These are phyloP conservation scores for Yarrowia alimentaria DNA, from an alignment of 805 yeast genomes.

Conservation along the genomic window DNA sequence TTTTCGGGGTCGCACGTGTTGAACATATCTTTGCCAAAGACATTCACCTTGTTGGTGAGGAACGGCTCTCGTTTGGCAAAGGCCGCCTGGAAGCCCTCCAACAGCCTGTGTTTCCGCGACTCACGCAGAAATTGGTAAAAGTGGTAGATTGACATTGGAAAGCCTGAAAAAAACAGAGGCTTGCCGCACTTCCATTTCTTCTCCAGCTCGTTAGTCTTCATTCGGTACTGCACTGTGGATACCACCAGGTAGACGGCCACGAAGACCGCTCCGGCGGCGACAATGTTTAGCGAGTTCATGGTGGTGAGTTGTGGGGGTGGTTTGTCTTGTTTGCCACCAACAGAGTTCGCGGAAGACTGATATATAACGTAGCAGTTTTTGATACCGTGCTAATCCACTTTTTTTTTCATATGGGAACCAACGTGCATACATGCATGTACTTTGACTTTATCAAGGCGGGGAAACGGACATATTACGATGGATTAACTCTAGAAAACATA, in stretches of 20 bases:
- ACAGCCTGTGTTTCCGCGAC: constrained; percentile 18
- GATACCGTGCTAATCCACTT: not conserved
- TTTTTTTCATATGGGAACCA: too few relatives aligned
- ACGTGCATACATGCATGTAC: too few relatives aligned
- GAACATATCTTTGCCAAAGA: constrained; percentile 18
- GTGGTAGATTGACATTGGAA: constrained; percentile 2
- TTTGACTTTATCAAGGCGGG: too few relatives aligned
- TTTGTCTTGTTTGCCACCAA: not conserved
- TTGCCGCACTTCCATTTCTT: constrained; percentile 17
- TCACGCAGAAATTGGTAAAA: constrained; percentile 13
- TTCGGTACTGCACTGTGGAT: not conserved
- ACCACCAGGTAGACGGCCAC: not conserved
- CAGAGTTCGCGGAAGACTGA: too few relatives aligned
- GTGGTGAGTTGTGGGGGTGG: too few relatives aligned
- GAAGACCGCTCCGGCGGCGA: not conserved
- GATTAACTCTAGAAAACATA: too few relatives aligned
- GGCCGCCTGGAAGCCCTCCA: constrained; percentile 10
- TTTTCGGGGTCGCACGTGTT: constrained; percentile 40
- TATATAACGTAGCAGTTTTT: not conserved
- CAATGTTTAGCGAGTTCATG: not conserved
- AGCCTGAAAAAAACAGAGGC: not conserved
- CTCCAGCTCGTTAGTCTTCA: not conserved
- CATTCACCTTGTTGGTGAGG: constrained; percentile 20
- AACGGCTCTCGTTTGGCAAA: constrained; percentile 5
- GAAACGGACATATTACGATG: too few relatives aligned